Base-by-base conservation (phyloP, 78 protist species). In the Reticulomyxa filosa region DNA sequence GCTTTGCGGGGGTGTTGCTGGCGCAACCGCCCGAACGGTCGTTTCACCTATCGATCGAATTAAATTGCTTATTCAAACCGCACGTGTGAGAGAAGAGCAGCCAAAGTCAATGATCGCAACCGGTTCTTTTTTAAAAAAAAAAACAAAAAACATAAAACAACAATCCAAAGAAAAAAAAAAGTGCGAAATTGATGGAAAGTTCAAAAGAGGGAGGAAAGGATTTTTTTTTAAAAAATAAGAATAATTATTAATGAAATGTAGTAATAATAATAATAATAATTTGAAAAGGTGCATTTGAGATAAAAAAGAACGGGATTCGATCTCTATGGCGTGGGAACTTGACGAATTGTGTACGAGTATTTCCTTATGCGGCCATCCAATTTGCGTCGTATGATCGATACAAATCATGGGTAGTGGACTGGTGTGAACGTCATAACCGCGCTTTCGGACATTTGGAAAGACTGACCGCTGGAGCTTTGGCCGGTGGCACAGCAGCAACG, bases 311-410 rank as follows among this genome's bases (percentile, higher is more conserved):
- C 26, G 67, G 67, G 20, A 8, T 63, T 3, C 27, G 5, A n/a
- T 23, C 27, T 25, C 53, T 63, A 42, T 63, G 67, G 67, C 13
- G 5, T 17, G 67, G 67, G 20, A 63, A 63, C 53, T 32, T 42
- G 2, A 4, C 32, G 5, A 32, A 20, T 35, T 25, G 27, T 3
- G 6, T 63, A 6, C 20, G 67, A 17, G 27, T 63, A 2, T 8
- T 5, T 25, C 67, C 67, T 35, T 63, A 63, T 25, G 6, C 38
- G 5, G 67, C 67, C 5, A 46, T 35, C 30, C 13, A 63, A 25
- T 63, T 63, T 50, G 62, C 67, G 20, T 33, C 67, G 25, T 63
- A 26, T 32, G 67, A 63, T 17, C 30, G 20, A 4, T 63, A 46
- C 67, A 7, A 2, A 6, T 17, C 32, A 22, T 38, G 5, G 46